Conservation (phyloP, 2,329 filamentous ascomycete species). For the Myrmaecium sp. region DNA sequence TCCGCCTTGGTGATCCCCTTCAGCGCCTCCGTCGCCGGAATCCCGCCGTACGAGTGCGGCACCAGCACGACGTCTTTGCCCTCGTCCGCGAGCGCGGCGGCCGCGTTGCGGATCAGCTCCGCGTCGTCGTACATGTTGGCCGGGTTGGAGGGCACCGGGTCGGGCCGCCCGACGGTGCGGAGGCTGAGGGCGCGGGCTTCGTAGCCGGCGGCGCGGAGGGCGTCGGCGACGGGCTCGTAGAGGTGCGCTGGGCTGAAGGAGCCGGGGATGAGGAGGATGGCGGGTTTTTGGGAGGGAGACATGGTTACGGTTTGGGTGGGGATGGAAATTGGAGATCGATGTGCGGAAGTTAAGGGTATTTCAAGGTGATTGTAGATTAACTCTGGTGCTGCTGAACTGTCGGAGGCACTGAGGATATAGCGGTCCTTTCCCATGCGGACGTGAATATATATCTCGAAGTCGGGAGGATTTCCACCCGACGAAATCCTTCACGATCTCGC, state of each 20-base stretch:
- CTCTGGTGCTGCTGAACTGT: no score
- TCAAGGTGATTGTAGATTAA: no score
- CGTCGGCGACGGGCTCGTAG: constrained; percentile 8
- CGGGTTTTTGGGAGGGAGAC: no score
- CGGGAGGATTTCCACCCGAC: no score
- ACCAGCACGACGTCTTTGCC: constrained; percentile 17
- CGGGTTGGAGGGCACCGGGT: constrained; percentile 1
- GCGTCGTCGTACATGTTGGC: constrained; percentile 16
- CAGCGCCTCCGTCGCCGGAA: constrained; percentile 12
- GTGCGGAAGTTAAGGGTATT: no score
- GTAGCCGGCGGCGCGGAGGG: constrained; percentile 7
- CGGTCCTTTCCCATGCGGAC: no score
- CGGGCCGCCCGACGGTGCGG: constrained; percentile 5
- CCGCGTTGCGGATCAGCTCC: constrained; percentile 10
- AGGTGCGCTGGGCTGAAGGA: constrained; percentile 8
- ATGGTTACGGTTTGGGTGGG: no score
- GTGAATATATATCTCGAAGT: no score
- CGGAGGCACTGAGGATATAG: no score
- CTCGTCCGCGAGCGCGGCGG: constrained; percentile 11
- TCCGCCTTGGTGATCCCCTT: constrained; percentile 14
- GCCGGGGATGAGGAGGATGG: constrained; percentile 11
- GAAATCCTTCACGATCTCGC: no score
- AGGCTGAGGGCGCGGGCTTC: constrained; percentile 6
- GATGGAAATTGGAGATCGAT: no score
- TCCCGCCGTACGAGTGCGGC: constrained; percentile 22